phyloP scores from a whole-genome alignment of 2,329 filamentous ascomycete species.

The Aspergillus piperis region DNA sequence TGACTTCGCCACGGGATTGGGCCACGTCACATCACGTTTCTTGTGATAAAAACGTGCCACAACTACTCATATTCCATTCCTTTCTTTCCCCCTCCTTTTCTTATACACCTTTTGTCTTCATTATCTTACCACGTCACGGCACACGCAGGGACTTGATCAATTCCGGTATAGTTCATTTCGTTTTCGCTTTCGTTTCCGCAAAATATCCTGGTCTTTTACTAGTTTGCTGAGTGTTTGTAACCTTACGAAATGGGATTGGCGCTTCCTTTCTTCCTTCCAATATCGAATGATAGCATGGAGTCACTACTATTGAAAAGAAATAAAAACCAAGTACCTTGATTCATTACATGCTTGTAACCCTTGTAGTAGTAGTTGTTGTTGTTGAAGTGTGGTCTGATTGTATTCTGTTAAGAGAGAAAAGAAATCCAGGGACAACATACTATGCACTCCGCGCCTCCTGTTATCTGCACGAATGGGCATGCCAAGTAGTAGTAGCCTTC shows the following conservation, averaged over 20 bases:
- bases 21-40: background rate
- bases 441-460: too few relatives aligned
- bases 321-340: too few relatives aligned
- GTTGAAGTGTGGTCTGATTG: too few relatives aligned
- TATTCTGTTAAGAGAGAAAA: too few relatives aligned
- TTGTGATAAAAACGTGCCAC: background rate
- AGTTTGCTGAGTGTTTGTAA: background rate
- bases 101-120: background rate
- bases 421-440: too few relatives aligned
- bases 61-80: background rate
- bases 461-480: too few relatives aligned
- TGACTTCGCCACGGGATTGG: background rate
- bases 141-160: background rate
- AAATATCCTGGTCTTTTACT: constrained; percentile 3
- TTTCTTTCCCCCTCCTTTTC: background rate
- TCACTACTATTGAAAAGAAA: too few relatives aligned
- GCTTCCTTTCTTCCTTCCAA: background rate
- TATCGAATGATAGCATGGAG: too few relatives aligned
- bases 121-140: background rate
- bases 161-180: background rate
- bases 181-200: background rate
- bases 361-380: too few relatives aligned
- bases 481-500: too few relatives aligned
- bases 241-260: background rate
- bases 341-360: too few relatives aligned